Conservation (phyloP, 2,329 filamentous ascomycete species). For the Chaetoscypha palmicola region DNA sequence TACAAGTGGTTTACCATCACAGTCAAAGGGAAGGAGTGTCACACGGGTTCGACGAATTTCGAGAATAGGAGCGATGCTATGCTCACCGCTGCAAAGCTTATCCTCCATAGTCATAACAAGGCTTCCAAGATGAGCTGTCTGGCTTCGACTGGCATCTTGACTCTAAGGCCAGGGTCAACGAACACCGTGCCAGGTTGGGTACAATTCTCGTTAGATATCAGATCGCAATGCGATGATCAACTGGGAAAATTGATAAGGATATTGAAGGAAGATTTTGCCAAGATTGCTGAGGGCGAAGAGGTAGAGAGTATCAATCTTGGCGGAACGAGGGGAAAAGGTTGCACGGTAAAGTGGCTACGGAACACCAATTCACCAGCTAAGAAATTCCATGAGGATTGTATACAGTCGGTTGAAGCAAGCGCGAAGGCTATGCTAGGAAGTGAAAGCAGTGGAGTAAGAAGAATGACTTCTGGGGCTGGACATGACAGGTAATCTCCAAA, state of each 20-base stretch:
- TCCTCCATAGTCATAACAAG: conserved; percentile 56
- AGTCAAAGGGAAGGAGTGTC: conserved; percentile 59
- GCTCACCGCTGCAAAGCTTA: conserved; percentile 60
- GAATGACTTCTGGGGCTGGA: conserved; percentile 57
- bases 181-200: conserved; percentile 68
- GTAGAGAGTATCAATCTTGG: conserved; percentile 39
- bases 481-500: conserved; percentile 42
- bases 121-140: conserved; percentile 54
- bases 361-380: conserved; percentile 57
- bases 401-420: conserved; percentile 54
- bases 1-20: conserved; percentile 68
- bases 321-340: conserved; percentile 42
- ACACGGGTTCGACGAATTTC: conserved; percentile 70
- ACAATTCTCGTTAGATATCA: conserved; percentile 61
- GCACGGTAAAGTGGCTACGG: conserved; percentile 49
- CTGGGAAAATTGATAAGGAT: conserved; percentile 51
- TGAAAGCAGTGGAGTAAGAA: conserved; percentile 38
- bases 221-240: conserved; percentile 48
- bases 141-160: conserved; percentile 61
- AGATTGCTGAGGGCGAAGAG: conserved; percentile 51
- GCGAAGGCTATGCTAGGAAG: conserved; percentile 49
- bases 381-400: conserved; percentile 60
- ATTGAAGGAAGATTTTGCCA: conserved; percentile 50
- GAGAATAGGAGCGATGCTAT: conserved; percentile 60
- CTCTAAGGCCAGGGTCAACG: conserved; percentile 57